A percentile compares a stretch with the other conserved stretches of the same genome.
These are phyloP conservation scores for Nyctanthes arbortristis DNA, from an alignment of 257 asterid genomes.

Conservation along the genomic window DNA sequence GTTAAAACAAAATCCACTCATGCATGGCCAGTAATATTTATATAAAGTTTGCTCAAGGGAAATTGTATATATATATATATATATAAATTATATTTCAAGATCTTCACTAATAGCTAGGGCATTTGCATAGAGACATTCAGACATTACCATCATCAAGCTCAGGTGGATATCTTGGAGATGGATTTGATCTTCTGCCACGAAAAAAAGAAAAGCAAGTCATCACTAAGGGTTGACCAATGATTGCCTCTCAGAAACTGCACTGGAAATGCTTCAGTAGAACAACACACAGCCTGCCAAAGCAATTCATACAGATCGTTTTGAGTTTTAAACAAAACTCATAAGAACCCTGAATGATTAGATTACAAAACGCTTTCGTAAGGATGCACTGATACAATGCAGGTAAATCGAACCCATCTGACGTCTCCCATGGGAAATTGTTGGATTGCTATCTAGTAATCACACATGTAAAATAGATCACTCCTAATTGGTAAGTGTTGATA, in stretches of 20 bases:
- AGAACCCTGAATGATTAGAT: not conserved
- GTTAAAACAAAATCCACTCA: not conserved
- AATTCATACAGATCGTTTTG: conserved; percentile 13
- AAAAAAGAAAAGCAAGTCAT: conserved; percentile 75
- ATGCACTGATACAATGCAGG: not conserved
- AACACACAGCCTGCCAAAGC: conserved; percentile 27
- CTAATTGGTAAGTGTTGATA: too few relatives aligned
- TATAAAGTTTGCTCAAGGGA: not conserved
- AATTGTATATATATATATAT: not conserved
- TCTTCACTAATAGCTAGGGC: not conserved
- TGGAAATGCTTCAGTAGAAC: conserved; percentile 16
- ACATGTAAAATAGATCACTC: not conserved
- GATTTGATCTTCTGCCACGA: conserved; percentile 28
- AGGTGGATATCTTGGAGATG: conserved; percentile 25
- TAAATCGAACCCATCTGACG: not conserved
- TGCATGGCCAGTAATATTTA: not conserved
- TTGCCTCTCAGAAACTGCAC: conserved; percentile 20
- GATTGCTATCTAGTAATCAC: not conserved
- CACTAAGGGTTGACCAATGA: conserved; percentile 37
- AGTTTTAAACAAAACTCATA: not conserved
- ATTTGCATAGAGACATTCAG: conserved; percentile 4
- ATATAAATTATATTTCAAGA: not conserved
- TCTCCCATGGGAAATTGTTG: not conserved
- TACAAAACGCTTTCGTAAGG: not conserved
- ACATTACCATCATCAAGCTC: conserved; percentile 57